Percentiles rank a stretch among this genome's conserved stretches.
Evolutionary conservation across 768 basidiomycete species (phyloP).

Genomic region (Porphyrellus cyaneotinctus): DNA sequence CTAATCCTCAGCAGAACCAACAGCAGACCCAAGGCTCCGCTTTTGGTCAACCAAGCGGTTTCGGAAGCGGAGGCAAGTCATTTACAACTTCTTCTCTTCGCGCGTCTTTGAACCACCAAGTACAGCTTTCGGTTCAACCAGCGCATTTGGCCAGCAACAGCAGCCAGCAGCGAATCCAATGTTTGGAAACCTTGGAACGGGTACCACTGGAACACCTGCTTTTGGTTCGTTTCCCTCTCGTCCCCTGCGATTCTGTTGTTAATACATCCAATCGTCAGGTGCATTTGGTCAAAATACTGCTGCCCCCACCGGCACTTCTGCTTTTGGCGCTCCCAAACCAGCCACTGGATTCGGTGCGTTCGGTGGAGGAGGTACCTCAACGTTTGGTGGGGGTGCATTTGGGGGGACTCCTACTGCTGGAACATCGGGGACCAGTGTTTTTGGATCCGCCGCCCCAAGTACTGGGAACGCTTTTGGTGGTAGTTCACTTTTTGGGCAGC

Average conservation of each 20-base stretch:
- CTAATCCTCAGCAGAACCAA: conserved; percentile 60
- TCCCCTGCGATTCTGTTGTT: conserved; percentile 3
- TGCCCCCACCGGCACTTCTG: conserved; percentile 35
- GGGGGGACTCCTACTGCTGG: conserved; percentile 31
- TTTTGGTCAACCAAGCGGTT: conserved; percentile 68
- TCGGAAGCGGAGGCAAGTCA: conserved; percentile 51
- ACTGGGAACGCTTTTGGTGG: conserved; percentile 41
- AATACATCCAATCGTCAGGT: conserved; percentile 24
- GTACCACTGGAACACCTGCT: conserved; percentile 30
- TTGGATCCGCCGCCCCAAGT: conserved; percentile 31
- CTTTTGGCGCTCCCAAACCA: conserved; percentile 69
- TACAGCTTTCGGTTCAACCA: conserved; percentile 52
- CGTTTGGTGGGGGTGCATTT: conserved; percentile 49
- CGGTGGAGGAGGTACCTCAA: conserved; percentile 51
- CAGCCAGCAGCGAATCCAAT: conserved; percentile 74
- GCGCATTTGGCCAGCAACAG: conserved; percentile 63
- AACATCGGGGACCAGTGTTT: conserved; percentile 31
- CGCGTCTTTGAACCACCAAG: conserved; percentile 20
- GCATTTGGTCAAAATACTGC: conserved; percentile 40
- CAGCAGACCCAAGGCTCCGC: conserved; percentile 50
- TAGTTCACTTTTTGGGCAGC: conserved; percentile 57
- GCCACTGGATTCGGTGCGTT: conserved; percentile 75
- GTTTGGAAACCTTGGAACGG: conserved; percentile 61
- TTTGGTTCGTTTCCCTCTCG: conserved; percentile 31
- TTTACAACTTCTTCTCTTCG: conserved; percentile 26